Base-by-base conservation (phyloP, 176 grass and related monocot genomes). In the Eragrostis curvula region DNA sequence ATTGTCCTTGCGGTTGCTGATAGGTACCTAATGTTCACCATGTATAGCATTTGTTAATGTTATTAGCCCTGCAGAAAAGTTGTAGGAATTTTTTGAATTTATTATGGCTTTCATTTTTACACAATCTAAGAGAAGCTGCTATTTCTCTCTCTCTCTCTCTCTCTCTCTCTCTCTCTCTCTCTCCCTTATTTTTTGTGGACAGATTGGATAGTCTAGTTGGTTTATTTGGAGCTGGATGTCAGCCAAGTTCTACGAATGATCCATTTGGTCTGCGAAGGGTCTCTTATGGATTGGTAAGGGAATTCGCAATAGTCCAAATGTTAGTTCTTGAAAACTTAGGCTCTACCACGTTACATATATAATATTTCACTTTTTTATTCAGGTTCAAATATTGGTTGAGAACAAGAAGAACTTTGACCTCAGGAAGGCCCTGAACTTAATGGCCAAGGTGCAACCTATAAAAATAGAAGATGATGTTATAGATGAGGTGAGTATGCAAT, bases 181-280 rank as follows among this genome's bases (percentile, higher is more conserved):
- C n/a, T n/a, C n/a, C n/a, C n/a, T n/a, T n/a, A n/a, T n/a, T n/a
- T 36, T 52, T 23, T 57, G 2, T 28, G 49, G 39, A 78, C 77
- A 98, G 96, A 85, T 86, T 98, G 84, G 96, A 98, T 89, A 98
- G 92, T 79, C 79, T 98, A 63, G 92, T 95, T 89, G 95, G 96
- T 74, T 94, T 98, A 85, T 95, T 98, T 86, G 92, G 96, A 88
- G 90, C 96, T 85, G 96, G 96, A 56, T 98, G 96, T 47, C 92
- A 93, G 47, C 92, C 96, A 89, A 98, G 88, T 90, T 98, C 92
- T 52, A 93, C 96, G 9, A 98, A 92, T 68, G 96, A 98, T 71
- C 90, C 96, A 23, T 98, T 98, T 86, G 92, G 92, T 65, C 75
- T 98, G 61, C 89, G 96, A 86, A 93, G 96, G 67, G 66, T 88